phyloP scores from a whole-genome alignment of 2,329 filamentous ascomycete genomes.

The Aspergillus sp. region DNA sequence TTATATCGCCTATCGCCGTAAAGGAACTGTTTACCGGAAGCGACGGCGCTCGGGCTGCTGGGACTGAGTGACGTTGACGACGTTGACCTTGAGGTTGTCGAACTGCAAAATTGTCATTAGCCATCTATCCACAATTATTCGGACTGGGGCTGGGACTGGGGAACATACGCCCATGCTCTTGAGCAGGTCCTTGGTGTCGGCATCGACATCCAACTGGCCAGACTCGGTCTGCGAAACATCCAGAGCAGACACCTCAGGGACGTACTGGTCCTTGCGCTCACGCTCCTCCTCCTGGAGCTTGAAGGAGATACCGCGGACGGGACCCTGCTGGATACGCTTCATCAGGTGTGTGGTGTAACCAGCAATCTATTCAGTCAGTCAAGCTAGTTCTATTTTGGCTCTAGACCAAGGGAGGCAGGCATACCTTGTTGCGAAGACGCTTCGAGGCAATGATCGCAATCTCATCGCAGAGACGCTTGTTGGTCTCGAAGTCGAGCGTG shows the following conservation, averaged over 20 bases:
- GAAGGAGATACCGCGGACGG: conserved; percentile 99
- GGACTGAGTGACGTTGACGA: conserved; percentile 80
- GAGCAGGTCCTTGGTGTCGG: conserved; percentile 97
- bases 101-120: conserved; percentile 52
- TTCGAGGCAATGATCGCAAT: conserved; percentile 99
- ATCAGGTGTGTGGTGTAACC: conserved; percentile 98
- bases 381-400: background rate
- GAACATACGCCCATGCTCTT: conserved; percentile 95
- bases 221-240: conserved; percentile 90
- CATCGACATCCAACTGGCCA: conserved; percentile 88
- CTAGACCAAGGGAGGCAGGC: background rate
- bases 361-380: conserved; percentile 59
- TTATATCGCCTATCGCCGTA: conserved; percentile 8
- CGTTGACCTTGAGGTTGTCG: conserved; percentile 95
- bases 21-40: conserved; percentile 41
- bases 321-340: conserved; percentile 99
- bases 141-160: background rate
- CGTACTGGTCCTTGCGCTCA: conserved; percentile 99
- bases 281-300: conserved; percentile 99
- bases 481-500: conserved; percentile 99
- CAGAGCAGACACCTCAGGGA: conserved; percentile 95
- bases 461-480: conserved; percentile 99
- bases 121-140: conserved; percentile 21
- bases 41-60: conserved; percentile 77
- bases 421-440: conserved; percentile 97